Evolutionary conservation across 2,329 filamentous ascomycete species (phyloP).

Genomic region (Aciculosporium take): DNA sequence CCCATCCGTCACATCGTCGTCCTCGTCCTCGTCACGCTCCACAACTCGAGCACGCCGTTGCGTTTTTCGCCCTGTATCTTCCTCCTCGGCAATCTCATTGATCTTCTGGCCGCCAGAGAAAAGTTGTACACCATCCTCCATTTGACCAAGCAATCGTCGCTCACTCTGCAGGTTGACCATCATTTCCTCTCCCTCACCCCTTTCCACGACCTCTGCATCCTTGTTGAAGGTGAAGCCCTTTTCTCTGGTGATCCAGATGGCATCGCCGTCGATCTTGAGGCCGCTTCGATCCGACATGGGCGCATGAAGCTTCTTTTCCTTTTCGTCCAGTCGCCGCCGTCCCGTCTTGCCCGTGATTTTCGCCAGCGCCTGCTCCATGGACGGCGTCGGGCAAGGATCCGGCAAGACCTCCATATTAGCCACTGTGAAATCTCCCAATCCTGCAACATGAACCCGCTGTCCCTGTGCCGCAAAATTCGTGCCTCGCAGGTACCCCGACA

Average conservation of each 20-base stretch:
- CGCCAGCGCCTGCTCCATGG: slow-evolving; percentile 73
- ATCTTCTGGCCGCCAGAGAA: slow-evolving; percentile 68
- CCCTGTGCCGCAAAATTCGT: slow-evolving; percentile 83
- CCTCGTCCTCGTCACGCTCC: slow-evolving; percentile 46
- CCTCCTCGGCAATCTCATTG: slow-evolving; percentile 35
- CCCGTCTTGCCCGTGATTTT: slow-evolving; percentile 74
- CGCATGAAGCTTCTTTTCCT: slow-evolving; percentile 90
- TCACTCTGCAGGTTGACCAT: slow-evolving; percentile 81
- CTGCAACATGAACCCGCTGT: slow-evolving; percentile 81
- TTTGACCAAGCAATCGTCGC: slow-evolving; percentile 67
- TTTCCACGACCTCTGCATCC: slow-evolving; percentile 52
- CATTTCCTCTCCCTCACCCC: slow-evolving; percentile 89
- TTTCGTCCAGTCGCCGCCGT: slow-evolving; percentile 74
- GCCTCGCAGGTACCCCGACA: slow-evolving; percentile 87
- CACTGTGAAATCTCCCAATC: slow-evolving; percentile 78
- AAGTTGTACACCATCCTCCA: slow-evolving; percentile 67
- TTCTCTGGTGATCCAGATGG: slow-evolving; percentile 70
- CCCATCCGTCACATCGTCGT: slow-evolving; percentile 26
- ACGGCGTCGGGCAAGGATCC: slow-evolving; percentile 89
- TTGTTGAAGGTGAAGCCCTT: slow-evolving; percentile 63
- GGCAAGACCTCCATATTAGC: slow-evolving; percentile 74
- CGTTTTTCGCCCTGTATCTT: slow-evolving; percentile 47
- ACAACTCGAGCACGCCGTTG: slow-evolving; percentile 43
- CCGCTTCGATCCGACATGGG: slow-evolving; percentile 98
- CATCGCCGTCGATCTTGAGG: slow-evolving; percentile 90